Evolutionary conservation across 306 rosid species (phyloP), one percentile per base, ranked within the genome.

Genomic region (Fagus sylvatica): DNA sequence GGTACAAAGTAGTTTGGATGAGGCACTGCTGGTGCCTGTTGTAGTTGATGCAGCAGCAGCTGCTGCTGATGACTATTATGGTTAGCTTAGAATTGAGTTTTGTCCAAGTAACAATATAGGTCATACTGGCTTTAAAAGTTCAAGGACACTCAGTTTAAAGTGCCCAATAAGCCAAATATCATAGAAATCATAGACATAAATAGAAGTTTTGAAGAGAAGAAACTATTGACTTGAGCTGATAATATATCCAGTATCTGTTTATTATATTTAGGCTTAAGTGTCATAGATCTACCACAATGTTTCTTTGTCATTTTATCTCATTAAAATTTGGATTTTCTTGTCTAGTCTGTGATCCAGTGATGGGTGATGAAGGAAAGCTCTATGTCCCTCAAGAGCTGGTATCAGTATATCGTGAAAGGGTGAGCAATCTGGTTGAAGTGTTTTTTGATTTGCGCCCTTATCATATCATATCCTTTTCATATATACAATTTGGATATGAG

Each of bases 331-430:
- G 56, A 19, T 64, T 79, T 48, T 51, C 48, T 69, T 85, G 81
- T 72, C 76, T 77, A 94, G 99, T 95, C 33, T 95, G 99, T 84
- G 99, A 95, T 93, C 99, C 97, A 55, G 99, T 95, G 84, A 74
- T 93, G 98, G 99, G 99, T 73, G 99, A 93, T 78, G 97, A 91
- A 86, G 99, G 98, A 76, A 95, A 89, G 88, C 91, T 95, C 46
- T 93, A 93, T 84, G 96, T 95, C 74, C 97, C 99, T 64, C 73
- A 60, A 80, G 97, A 95, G 68, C 82, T 92, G 79, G 89, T 93
- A 46, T 84, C 93, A n/a, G 96, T 95, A 37, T 95, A 95, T 75
- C 97, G 98, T 9, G 93, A 95, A 81, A 95, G 87, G 98, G 99
- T 95, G 81, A 72, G 57, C 77, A 37, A 78, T 77, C 73, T 36